A percentile compares a stretch with the other conserved stretches of the same genome.
phyloP scores from a whole-genome alignment of 768 basidiomycete species.

The Boletus rubropictus region DNA sequence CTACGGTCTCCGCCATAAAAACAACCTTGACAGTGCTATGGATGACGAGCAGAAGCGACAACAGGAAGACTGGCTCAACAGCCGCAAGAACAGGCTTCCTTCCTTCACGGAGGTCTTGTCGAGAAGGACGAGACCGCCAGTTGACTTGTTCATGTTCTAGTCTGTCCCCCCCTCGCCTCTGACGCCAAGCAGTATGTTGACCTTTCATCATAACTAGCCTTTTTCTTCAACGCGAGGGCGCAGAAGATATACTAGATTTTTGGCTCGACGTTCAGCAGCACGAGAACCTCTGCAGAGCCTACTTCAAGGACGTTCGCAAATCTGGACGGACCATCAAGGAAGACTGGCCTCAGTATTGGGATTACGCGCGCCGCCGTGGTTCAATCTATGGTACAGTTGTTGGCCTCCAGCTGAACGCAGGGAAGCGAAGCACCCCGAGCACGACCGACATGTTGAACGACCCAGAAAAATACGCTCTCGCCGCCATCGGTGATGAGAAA shows the following conservation, averaged over 20 bases:
- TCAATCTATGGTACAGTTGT: conserved; percentile 92
- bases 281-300: conserved; percentile 96
- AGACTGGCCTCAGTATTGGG: conserved; percentile 99
- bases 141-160: conserved; percentile 99
- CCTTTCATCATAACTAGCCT: conserved; percentile 46
- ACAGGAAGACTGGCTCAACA: conserved; percentile 71
- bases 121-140: conserved; percentile 85
- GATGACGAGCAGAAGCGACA: conserved; percentile 47
- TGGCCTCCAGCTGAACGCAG: conserved; percentile 54
- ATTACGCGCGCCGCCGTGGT: conserved; percentile 85
- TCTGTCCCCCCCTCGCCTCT: conserved; percentile 39
- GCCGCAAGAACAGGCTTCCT: conserved; percentile 72
- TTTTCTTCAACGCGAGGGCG: conserved; percentile 91
- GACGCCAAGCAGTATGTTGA: conserved; percentile 3
- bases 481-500: conserved; percentile 38
- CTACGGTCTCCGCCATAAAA: conserved; percentile 10
- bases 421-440: conserved; percentile 78
- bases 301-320: conserved; percentile 98
- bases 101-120: conserved; percentile 89
- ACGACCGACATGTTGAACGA: conserved; percentile 68
- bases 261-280: conserved; percentile 99
- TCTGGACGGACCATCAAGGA: conserved; percentile 89
- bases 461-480: conserved; percentile 63
- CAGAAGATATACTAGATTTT: conserved; percentile 95
- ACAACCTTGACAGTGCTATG: conserved; percentile 29